Evolutionary conservation across 768 basidiomycete genomes (phyloP).

Genomic region (Mycena capillaripes): DNA sequence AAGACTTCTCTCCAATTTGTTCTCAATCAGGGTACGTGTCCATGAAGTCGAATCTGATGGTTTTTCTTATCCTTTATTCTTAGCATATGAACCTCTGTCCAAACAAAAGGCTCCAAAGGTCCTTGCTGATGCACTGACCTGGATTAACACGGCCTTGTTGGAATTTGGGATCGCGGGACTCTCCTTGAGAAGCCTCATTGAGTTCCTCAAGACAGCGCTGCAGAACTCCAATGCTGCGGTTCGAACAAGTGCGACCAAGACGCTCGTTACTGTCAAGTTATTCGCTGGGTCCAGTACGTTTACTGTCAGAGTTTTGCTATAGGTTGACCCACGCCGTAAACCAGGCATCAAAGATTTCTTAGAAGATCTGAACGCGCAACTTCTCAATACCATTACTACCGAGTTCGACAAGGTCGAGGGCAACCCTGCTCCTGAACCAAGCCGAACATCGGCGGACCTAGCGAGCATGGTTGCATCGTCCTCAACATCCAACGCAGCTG

Average conservation of each 20-base stretch:
- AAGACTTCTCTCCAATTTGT: conserved; percentile 96
- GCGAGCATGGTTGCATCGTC: conserved; percentile 61
- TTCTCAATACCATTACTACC: conserved; percentile 88
- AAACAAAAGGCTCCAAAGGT: conserved; percentile 99
- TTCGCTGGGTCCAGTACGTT: conserved; percentile 89
- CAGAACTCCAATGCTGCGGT: conserved; percentile 96
- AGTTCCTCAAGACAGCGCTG: conserved; percentile 88
- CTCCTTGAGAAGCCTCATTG: conserved; percentile 86
- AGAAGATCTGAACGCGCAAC: conserved; percentile 94
- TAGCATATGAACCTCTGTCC: conserved; percentile 92
- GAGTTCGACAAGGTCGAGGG: conserved; percentile 96
- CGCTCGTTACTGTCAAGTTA: conserved; percentile 90
- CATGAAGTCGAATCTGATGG: neutral
- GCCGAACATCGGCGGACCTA: conserved; percentile 82
- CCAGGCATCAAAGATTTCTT: conserved; percentile 92
- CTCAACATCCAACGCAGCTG: conserved; percentile 57
- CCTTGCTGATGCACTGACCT: conserved; percentile 88
- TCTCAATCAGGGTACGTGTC: conserved; percentile 83
- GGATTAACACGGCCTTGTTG: conserved; percentile 87
- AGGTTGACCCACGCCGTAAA: conserved; percentile 7
- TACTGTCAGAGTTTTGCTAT: neutral
- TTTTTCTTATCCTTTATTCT: conserved; percentile 21
- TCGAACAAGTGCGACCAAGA: conserved; percentile 93
- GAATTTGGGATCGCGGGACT: conserved; percentile 95
- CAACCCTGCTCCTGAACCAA: conserved; percentile 81